phyloP scores from a whole-genome alignment of 2,329 filamentous ascomycete genomes.

The Pestalotiopsis sp. region DNA sequence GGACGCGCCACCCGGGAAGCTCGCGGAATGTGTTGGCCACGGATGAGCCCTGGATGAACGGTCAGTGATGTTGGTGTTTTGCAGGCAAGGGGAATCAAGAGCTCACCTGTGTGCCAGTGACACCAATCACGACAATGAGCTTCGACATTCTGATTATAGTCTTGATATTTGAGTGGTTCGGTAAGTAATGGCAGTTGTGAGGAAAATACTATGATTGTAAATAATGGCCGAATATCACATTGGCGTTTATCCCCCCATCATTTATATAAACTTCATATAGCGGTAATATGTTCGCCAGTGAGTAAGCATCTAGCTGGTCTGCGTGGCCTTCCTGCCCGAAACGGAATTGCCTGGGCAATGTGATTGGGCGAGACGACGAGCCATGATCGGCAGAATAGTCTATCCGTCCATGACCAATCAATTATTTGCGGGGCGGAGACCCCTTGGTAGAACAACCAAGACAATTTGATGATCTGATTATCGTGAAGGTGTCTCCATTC shows the following conservation, averaged over 20 bases:
- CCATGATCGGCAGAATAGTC: neutral
- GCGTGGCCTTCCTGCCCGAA: neutral
- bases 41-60: slow-evolving; percentile 6
- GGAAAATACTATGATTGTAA: neutral
- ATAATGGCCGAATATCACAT: neutral
- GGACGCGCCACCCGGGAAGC: slow-evolving; percentile 8
- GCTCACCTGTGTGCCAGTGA: slow-evolving; percentile 6
- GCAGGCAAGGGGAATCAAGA: neutral
- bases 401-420: neutral
- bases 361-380: neutral
- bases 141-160: neutral
- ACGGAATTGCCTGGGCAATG: neutral
- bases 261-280: neutral
- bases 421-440: neutral
- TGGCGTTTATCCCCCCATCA: too few species aligned
- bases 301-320: neutral
- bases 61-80: neutral
- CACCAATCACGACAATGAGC: neutral
- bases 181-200: neutral
- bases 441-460: neutral
- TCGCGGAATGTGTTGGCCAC: slow-evolving; percentile 6
- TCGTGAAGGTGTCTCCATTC: neutral
- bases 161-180: neutral
- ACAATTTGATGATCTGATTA: neutral
- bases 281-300: neutral